These are phyloP conservation scores for Lophiostoma macrostomum DNA, from an alignment of 495 filamentous ascomycete genomes.

Conservation along the genomic window DNA sequence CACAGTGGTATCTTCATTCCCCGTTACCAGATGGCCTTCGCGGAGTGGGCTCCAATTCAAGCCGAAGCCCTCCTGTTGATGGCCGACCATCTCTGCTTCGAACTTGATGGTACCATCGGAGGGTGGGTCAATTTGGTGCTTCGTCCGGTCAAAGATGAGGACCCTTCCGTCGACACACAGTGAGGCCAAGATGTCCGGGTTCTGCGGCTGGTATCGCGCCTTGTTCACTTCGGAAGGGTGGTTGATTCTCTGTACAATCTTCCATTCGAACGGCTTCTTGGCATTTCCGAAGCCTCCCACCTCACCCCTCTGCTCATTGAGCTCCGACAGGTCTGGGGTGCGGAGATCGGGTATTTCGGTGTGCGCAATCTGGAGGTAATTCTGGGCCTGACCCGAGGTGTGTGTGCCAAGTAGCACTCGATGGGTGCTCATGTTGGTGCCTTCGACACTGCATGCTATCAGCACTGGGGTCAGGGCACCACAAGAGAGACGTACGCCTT, in stretches of 20 bases:
- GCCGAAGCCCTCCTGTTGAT: conserved; percentile 89
- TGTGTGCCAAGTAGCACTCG: conserved; percentile 92
- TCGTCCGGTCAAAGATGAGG: conserved; percentile 92
- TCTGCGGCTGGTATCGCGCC: conserved; percentile 95
- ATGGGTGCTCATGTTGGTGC: conserved; percentile 84
- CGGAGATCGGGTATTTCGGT: conserved; percentile 78
- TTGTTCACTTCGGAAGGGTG: conserved; percentile 98
- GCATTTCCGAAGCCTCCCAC: conserved; percentile 83
- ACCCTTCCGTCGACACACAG: conserved; percentile 84
- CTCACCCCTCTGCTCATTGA: conserved; percentile 87
- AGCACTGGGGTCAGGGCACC: neutral
- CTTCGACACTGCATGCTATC: conserved; percentile 56
- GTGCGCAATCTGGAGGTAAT: conserved; percentile 93
- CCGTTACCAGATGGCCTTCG: conserved; percentile 79
- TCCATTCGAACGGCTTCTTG: conserved; percentile 74
- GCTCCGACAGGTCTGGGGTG: conserved; percentile 63
- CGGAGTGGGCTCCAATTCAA: conserved; percentile 86
- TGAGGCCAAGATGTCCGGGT: conserved; percentile 94
- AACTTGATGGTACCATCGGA: conserved; percentile 61
- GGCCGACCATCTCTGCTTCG: conserved; percentile 80
- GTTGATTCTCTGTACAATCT: conserved; percentile 90
- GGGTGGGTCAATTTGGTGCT: conserved; percentile 73
- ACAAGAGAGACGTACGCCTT: conserved; percentile 58
- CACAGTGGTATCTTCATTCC: conserved; percentile 87
- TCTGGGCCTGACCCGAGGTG: conserved; percentile 79